phyloP scores from a whole-genome alignment of 2,329 filamentous ascomycete species.

The Myotisia sp. region DNA sequence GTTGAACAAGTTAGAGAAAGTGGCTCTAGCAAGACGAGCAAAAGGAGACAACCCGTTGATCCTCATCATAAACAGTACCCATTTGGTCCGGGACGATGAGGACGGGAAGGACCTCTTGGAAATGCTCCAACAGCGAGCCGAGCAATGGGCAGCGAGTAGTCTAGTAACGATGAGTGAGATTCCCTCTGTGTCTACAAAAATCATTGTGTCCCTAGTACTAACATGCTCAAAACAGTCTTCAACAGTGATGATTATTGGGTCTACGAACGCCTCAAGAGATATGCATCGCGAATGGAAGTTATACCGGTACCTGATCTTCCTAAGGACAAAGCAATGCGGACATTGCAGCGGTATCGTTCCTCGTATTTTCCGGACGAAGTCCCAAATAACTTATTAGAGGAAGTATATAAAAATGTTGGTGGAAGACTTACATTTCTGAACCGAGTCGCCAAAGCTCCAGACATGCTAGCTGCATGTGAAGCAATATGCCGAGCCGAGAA shows the following conservation, averaged over 20 bases:
- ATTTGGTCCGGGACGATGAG: conserved; percentile 79
- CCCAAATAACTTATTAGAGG: conserved; percentile 43
- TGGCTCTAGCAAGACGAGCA: conserved; percentile 55
- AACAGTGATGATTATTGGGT: conserved; percentile 99
- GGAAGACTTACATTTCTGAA: conserved; percentile 79
- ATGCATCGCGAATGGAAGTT: conserved; percentile 89
- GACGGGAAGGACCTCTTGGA: conserved; percentile 89
- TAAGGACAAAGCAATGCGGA: conserved; percentile 60
- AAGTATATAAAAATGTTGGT: conserved; percentile 75
- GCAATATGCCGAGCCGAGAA: conserved; percentile 57
- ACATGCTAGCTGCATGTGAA: conserved; percentile 70
- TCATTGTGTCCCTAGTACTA: neutral
- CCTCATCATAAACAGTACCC: conserved; percentile 88
- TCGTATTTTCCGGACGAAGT: conserved; percentile 57
- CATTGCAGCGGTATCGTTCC: conserved; percentile 63
- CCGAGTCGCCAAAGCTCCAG: conserved; percentile 67
- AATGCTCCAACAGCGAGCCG: conserved; percentile 84
- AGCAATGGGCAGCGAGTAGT: conserved; percentile 88
- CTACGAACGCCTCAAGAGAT: conserved; percentile 82
- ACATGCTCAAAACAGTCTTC: conserved; percentile 47
- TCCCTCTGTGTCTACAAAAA: neutral
- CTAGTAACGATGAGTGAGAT: conserved; percentile 55
- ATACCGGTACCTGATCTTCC: conserved; percentile 71
- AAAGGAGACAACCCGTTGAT: conserved; percentile 56
- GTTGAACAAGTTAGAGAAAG: conserved; percentile 95